These are phyloP conservation scores for Globisporangium yorkense DNA, from an alignment of 352 stramenopile species.

Conservation along the genomic window DNA sequence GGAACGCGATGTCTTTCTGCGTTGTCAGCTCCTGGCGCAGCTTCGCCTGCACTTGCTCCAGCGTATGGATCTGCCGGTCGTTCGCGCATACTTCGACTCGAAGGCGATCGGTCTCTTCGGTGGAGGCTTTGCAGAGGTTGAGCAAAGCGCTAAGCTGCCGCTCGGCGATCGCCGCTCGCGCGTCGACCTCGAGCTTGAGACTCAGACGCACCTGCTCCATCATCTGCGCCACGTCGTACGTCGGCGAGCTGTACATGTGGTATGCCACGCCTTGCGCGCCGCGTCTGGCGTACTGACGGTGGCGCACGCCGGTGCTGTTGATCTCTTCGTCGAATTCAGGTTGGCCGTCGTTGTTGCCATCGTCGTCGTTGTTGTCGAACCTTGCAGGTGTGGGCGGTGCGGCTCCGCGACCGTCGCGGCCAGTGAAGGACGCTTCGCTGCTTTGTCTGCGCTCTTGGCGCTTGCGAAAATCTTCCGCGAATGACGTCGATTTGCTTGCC, in stretches of 20 bases:
- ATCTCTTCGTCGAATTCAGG: constrained; percentile 18
- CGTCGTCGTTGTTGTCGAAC: constrained; percentile 19
- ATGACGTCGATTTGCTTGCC: constrained; percentile 12
- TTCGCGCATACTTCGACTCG: constrained; percentile 62
- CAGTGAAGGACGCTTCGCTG: not conserved
- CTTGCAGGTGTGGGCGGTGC: not conserved
- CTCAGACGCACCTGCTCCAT: constrained; percentile 82
- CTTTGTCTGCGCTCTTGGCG: constrained; percentile 38
- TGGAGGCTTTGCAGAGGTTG: constrained; percentile 66
- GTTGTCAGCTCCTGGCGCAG: constrained; percentile 73
- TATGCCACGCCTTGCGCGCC: constrained; percentile 10
- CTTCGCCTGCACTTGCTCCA: constrained; percentile 75
- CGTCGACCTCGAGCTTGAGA: constrained; percentile 79
- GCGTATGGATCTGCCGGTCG: constrained; percentile 67
- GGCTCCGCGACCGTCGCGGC: not conserved
- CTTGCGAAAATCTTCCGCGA: constrained; percentile 48
- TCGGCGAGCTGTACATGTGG: constrained; percentile 61
- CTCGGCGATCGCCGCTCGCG: constrained; percentile 65
- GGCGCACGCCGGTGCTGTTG: constrained; percentile 5
- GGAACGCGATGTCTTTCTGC: constrained; percentile 76
- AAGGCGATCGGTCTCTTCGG: constrained; percentile 66
- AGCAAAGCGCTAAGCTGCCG: constrained; percentile 70
- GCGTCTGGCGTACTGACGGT: not conserved
- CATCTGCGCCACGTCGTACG: constrained; percentile 78
- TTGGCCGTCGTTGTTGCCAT: constrained; percentile 9